These are phyloP conservation scores for Lactarius pseudohatsudake DNA, from an alignment of 768 basidiomycete species.

Conservation along the genomic window DNA sequence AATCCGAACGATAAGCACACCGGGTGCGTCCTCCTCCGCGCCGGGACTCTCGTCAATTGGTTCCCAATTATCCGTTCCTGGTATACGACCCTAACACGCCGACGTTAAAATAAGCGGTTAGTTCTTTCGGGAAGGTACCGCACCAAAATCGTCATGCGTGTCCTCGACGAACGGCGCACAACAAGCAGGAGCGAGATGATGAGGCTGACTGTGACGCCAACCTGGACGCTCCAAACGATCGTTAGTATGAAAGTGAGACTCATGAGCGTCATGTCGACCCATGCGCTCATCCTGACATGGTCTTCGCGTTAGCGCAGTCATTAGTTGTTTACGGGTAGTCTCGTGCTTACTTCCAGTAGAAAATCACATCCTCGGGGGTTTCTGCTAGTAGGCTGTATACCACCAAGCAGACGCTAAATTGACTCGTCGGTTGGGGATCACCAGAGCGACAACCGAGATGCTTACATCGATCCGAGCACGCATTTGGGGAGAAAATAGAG, in stretches of 20 bases:
- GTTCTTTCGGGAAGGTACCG: slow-evolving; percentile 31
- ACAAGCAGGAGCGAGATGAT: slow-evolving; percentile 87
- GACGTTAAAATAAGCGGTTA: not conserved
- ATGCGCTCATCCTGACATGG: slow-evolving; percentile 73
- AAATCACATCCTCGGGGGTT: slow-evolving; percentile 82
- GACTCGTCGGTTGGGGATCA: slow-evolving; percentile 14
- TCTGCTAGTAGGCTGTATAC: slow-evolving; percentile 83
- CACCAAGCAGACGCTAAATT: slow-evolving; percentile 71
- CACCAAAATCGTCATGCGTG: slow-evolving; percentile 89
- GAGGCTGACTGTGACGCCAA: slow-evolving; percentile 86
- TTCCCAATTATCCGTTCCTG: slow-evolving; percentile 87
- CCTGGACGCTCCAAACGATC: slow-evolving; percentile 88
- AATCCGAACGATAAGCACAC: slow-evolving; percentile 85
- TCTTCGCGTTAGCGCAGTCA: not conserved
- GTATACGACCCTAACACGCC: slow-evolving; percentile 68
- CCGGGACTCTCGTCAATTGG: slow-evolving; percentile 87
- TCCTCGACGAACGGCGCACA: slow-evolving; percentile 83
- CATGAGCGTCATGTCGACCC: slow-evolving; percentile 88
- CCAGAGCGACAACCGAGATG: slow-evolving; percentile 25
- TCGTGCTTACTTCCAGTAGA: slow-evolving; percentile 71
- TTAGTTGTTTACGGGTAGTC: not conserved
- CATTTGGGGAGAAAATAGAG: slow-evolving; percentile 88
- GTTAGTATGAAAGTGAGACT: slow-evolving; percentile 83
- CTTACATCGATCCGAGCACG: slow-evolving; percentile 84
- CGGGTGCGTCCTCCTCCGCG: slow-evolving; percentile 74